Evolutionary conservation across 352 stramenopile genomes (phyloP), one percentile per base, ranked within the genome.

Genomic region (Saprolegnia parasitica): DNA sequence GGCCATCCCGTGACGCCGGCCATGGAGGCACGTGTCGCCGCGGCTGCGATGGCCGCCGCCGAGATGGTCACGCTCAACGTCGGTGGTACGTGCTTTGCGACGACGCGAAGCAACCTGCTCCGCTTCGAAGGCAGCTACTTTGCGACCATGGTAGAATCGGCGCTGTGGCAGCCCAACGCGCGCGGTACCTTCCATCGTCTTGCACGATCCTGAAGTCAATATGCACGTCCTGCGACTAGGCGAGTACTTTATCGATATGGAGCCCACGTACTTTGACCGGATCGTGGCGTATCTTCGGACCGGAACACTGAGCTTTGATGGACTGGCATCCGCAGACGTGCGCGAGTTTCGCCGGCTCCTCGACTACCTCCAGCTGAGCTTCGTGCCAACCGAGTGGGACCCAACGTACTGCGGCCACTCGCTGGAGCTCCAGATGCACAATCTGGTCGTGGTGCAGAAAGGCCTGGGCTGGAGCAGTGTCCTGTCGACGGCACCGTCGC

Each of bases 161-260:
- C 35, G 5, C 39, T n/a, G 52, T 71, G 49, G 50, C 64, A 71
- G 45, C 64, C 64, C 16, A 42, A 71, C 45, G 64, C 50, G 16
- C 35, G 64, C 42, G 64, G 62, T 61, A 68, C 18, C 18, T 52
- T 52, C 18, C 21, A 52, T 52, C 21, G 46, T 52, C 18, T 52
- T 52, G 18, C 18, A 52, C 21, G 46, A 20, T 52, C 18, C 46
- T 52, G n/a, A n/a, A n/a, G n/a, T n/a, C n/a, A n/a, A n/a, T n/a
- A n/a, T n/a, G n/a, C n/a, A n/a, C n/a, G n/a, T n/a, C n/a, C n/a
- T n/a, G n/a, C n/a, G n/a, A n/a, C 21, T 52, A 52, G 46, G 46
- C 21, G 46, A 52, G 21, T 71, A 71, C 42, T 71, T 71, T 71
- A 71, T 71, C 55, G 64, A 71, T 47, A 35, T 64, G 18, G 64